phyloP scores from a whole-genome alignment of 2,329 filamentous ascomycete genomes.

The Fusarium setosum region DNA sequence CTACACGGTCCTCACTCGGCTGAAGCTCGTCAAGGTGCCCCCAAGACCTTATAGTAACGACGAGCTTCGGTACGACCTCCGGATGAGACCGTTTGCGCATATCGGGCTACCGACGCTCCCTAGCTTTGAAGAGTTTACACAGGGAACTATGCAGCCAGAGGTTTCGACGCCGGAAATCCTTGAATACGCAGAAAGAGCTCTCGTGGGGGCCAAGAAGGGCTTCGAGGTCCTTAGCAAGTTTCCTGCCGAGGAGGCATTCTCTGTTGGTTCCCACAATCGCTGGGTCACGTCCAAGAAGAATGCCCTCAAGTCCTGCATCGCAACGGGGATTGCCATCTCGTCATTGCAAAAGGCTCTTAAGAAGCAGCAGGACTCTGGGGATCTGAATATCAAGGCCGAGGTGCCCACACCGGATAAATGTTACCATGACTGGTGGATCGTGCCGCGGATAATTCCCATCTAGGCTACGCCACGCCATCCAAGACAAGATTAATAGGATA shows the following conservation, averaged over 20 bases:
- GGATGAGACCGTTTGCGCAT: constrained; percentile 84
- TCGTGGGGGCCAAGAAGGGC: constrained; percentile 62
- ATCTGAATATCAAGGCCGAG: constrained; percentile 59
- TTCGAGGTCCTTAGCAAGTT: constrained; percentile 68
- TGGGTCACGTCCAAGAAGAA: constrained; percentile 72
- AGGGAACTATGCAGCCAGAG: constrained; percentile 54
- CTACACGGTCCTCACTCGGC: constrained; percentile 73
- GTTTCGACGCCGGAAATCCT: constrained; percentile 54
- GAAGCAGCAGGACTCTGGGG: constrained; percentile 39
- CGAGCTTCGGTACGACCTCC: constrained; percentile 79
- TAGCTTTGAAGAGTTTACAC: constrained; percentile 69
- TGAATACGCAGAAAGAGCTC: constrained; percentile 57
- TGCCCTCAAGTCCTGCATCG: constrained; percentile 77
- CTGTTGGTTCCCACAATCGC: constrained; percentile 66
- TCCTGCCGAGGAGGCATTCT: constrained; percentile 63
- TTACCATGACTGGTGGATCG: constrained; percentile 75
- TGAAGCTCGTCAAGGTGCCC: constrained; percentile 63
- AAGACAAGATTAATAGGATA: background rate
- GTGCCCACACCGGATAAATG: constrained; percentile 63
- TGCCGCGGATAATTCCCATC: constrained; percentile 59
- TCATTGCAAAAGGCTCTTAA: constrained; percentile 68
- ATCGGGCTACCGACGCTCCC: constrained; percentile 77
- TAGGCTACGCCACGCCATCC: background rate
- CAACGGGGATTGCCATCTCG: constrained; percentile 72
- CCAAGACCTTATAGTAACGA: constrained; percentile 74